Base-by-base conservation (phyloP, 2,329 filamentous ascomycete genomes). In the Botryotinia calthae region DNA sequence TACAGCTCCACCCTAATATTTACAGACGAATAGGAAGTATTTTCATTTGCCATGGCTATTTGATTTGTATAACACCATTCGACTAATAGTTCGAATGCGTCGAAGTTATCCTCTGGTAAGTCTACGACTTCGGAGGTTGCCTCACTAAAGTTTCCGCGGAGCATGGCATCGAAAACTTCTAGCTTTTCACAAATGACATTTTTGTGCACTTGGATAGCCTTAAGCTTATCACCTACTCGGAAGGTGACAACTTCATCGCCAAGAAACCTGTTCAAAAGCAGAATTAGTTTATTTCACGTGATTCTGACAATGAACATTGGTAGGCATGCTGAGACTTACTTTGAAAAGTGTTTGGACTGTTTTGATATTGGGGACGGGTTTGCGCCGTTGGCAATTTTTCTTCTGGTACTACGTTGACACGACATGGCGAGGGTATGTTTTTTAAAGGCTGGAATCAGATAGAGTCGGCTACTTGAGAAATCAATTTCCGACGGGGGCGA, bases 31-130 rank as follows among this genome's bases (percentile, higher is more conserved):
- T 65, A 37, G 34, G 28, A 48, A 20, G 44, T 65, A 18, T 20
- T 51, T 51, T 48, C 44, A n/a, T 51, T 22, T 37, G 63, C 28
- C 63, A 65, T 65, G 2, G 31, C 18, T 18, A 65, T 37, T 65
- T 44, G 63, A 44, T 71, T 40, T 25, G 44, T 46, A 20, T 73
- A 71, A 22, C 70, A 28, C 67, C 67, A 73, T n/a, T 44, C 37
- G 6, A 71, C 40, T 10, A 71, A 22, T 8, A 73, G 4, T 3
- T 64, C 58, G 34, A 76, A 76, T 10, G 64, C 65, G 0, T 42
- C 18, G 5, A 73, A 71, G n/a, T 73, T 62, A 46, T 76, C 73
- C 25, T 74, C 74, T 4, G 69, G 70, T 1, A 75, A 44, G 10
- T 61, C 37, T 37, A 71, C 71, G 12, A 64, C 25, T 28, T 74